A percentile compares a stretch with the other conserved stretches of the same genome.
phyloP scores from a whole-genome alignment of 75 land plant genomes.

The Picea glauca region DNA sequence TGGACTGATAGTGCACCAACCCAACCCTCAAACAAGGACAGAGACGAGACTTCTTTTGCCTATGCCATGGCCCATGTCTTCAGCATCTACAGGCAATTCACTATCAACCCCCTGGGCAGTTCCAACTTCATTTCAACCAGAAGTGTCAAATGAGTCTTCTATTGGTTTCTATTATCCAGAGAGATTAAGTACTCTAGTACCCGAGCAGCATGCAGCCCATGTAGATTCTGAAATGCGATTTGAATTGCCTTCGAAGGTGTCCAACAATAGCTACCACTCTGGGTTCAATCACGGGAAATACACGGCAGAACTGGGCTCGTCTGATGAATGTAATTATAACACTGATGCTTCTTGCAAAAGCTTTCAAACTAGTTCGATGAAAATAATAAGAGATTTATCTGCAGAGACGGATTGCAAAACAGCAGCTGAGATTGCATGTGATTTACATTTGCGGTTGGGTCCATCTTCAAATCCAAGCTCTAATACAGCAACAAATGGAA shows the following conservation, averaged over 20 bases:
- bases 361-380: background rate
- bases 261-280: background rate
- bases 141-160: background rate
- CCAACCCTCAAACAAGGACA: constrained; percentile 1
- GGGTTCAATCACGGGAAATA: background rate
- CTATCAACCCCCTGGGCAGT: background rate
- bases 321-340: background rate
- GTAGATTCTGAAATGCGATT: constrained; percentile 2
- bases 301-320: constrained; percentile 1
- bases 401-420: background rate
- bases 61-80: background rate
- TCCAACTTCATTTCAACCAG: background rate
- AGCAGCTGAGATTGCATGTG: constrained; percentile 1
- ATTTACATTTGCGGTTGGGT: constrained; percentile 13
- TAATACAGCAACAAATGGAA: background rate
- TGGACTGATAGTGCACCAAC: background rate
- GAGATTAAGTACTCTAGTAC: background rate
- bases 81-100: constrained; percentile 5
- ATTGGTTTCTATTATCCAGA: constrained; percentile 1
- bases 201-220: background rate
- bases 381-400: constrained; percentile 5
- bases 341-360: constrained; percentile 7
- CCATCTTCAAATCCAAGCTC: constrained; percentile 7
- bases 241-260: background rate
- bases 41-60: constrained; percentile 7